A percentile compares a stretch with the other conserved stretches of the same genome.
These are phyloP conservation scores for Candida montana DNA, from an alignment of 805 yeast species.

Conservation along the genomic window DNA sequence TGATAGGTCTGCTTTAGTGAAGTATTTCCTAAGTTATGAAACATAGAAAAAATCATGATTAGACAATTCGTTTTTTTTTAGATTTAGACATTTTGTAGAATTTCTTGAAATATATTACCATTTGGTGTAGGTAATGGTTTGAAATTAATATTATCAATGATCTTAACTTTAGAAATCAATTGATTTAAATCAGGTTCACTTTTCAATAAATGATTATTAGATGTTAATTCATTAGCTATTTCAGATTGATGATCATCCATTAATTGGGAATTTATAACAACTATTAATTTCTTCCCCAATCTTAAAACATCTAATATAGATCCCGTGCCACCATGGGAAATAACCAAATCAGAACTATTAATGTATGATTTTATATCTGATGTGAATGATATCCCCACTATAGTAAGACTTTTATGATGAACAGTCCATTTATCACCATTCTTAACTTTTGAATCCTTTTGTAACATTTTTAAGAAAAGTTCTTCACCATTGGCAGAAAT, in stretches of 20 bases:
- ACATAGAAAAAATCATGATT: too few relatives aligned
- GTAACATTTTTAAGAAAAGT: conserved; percentile 16
- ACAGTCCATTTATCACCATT: conserved; percentile 1
- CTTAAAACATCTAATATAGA: conserved; percentile 78
- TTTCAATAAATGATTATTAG: conserved; percentile 27
- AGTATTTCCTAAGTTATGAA: conserved; percentile 7
- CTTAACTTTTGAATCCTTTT: not conserved
- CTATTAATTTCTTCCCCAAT: conserved; percentile 49
- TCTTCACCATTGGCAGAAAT: conserved; percentile 24
- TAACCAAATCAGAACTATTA: conserved; percentile 47
- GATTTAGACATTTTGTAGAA: conserved; percentile 11
- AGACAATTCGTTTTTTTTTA: too few relatives aligned
- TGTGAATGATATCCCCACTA: conserved; percentile 46
- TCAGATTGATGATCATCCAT: conserved; percentile 87
- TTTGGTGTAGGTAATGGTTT: conserved; percentile 22
- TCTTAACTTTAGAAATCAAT: conserved; percentile 14
- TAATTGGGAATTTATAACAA: conserved; percentile 63
- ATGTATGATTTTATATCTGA: conserved; percentile 39
- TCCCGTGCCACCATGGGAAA: conserved; percentile 92
- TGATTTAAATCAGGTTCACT: conserved; percentile 11
- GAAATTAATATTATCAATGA: conserved; percentile 11
- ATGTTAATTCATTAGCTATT: conserved; percentile 54
- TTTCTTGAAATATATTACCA: conserved; percentile 8
- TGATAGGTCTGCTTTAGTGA: conserved; percentile 17
- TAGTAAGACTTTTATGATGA: conserved; percentile 15